Evolutionary conservation across 805 yeast genomes (phyloP).

Genomic region (Kluyveromyces wickerhamii): DNA sequence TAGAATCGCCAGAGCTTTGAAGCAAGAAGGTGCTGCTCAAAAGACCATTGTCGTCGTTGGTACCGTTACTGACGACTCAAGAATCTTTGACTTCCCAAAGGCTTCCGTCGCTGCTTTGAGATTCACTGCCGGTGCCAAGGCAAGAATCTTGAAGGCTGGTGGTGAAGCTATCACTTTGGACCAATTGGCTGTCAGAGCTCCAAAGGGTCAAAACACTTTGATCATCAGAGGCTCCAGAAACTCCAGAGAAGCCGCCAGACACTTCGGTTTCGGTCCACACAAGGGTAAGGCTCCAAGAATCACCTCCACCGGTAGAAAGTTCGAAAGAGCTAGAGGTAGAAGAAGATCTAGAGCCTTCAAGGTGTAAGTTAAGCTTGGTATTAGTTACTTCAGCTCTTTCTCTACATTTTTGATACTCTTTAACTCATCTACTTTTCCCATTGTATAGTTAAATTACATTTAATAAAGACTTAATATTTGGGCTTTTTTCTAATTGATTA

Average conservation of each 20-base stretch:
- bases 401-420: not conserved
- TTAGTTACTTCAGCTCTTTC: constrained; percentile 8
- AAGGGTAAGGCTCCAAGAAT: constrained; percentile 99
- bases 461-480: constrained; percentile 3
- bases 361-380: constrained; percentile 81
- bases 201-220: constrained; percentile 98
- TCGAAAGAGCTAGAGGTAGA: constrained; percentile 99
- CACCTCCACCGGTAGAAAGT: constrained; percentile 96
- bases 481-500: constrained; percentile 2
- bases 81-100: constrained; percentile 92
- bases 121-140: constrained; percentile 98
- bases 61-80: constrained; percentile 97
- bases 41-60: constrained; percentile 98
- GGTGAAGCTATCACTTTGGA: constrained; percentile 99
- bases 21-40: constrained; percentile 74
- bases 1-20: constrained; percentile 77
- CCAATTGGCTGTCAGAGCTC: constrained; percentile 98
- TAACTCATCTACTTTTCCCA: not conserved
- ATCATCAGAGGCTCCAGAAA: constrained; percentile 98
- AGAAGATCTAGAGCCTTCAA: constrained; percentile 99
- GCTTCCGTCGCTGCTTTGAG: constrained; percentile 97
- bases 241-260: constrained; percentile 99
- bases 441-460: constrained; percentile 2
- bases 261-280: constrained; percentile 99
- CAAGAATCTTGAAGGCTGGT: constrained; percentile 95